Conservation (phyloP, 805 yeast genomes). For the Priceomyces medius region DNA sequence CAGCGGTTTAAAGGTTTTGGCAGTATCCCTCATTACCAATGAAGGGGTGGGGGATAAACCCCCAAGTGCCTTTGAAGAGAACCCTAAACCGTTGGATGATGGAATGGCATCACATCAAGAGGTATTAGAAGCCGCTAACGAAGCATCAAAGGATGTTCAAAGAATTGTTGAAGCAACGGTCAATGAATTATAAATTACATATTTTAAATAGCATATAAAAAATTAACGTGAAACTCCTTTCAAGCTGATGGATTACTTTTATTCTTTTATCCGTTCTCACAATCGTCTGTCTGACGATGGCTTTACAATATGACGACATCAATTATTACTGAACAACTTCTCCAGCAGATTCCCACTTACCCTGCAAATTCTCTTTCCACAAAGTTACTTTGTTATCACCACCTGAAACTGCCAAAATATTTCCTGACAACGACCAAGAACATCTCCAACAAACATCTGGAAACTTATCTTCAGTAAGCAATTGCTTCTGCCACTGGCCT, state of each 20-base stretch:
- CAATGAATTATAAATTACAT: constrained; percentile 32
- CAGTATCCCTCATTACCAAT: constrained; percentile 84
- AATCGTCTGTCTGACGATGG: too few species aligned
- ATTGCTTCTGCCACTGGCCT: constrained; percentile 78
- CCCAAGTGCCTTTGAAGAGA: constrained; percentile 59
- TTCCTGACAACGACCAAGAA: constrained; percentile 95
- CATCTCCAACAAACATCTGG: constrained; percentile 99
- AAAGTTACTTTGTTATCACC: constrained; percentile 95
- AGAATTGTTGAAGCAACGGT: constrained; percentile 62
- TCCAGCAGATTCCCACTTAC: constrained; percentile 97
- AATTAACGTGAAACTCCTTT: background rate
- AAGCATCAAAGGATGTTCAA: constrained; percentile 81
- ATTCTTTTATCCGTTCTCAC: background rate
- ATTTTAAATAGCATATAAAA: constrained; percentile 1
- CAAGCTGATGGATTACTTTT: constrained; percentile 3
- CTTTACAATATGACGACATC: background rate
- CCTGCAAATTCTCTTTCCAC: constrained; percentile 93
- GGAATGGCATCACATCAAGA: constrained; percentile 93
- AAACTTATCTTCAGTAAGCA: constrained; percentile 74
- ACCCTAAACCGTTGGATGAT: constrained; percentile 52
- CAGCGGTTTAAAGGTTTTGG: constrained; percentile 76
- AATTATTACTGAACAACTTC: constrained; percentile 72
- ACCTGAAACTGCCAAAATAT: constrained; percentile 90
- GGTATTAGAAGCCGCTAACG: constrained; percentile 77
- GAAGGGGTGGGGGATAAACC: constrained; percentile 71